phyloP scores from a whole-genome alignment of 768 basidiomycete species.

The Leccinum incarnatum region DNA sequence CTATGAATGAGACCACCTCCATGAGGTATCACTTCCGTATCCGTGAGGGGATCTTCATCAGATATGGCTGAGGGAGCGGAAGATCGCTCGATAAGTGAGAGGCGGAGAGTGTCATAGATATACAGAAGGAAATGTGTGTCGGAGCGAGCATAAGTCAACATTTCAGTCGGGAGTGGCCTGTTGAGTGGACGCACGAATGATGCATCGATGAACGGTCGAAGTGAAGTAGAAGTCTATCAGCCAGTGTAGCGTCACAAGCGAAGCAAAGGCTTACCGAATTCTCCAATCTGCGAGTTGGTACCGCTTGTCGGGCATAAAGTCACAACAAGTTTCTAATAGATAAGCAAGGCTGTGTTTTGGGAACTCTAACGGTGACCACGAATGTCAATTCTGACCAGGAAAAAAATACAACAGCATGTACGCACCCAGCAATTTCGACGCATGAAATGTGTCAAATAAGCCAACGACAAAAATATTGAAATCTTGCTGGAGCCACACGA shows the following conservation, averaged over 20 bases:
- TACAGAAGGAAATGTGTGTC: slow-evolving; percentile 95
- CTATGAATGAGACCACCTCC: slow-evolving; percentile 50
- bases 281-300: slow-evolving; percentile 99
- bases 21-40: slow-evolving; percentile 12
- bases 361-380: slow-evolving; percentile 50
- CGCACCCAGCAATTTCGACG: slow-evolving; percentile 78
- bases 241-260: not conserved
- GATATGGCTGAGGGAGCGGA: slow-evolving; percentile 29
- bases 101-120: slow-evolving; percentile 89
- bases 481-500: slow-evolving; percentile 95
- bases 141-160: slow-evolving; percentile 90
- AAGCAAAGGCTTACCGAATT: slow-evolving; percentile 55
- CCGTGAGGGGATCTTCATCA: slow-evolving; percentile 10
- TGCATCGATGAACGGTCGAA: not conserved
- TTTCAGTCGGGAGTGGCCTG: slow-evolving; percentile 80
- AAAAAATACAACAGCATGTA: not conserved
- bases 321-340: slow-evolving; percentile 84
- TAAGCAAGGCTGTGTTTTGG: slow-evolving; percentile 81
- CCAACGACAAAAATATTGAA: slow-evolving; percentile 93
- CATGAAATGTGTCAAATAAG: slow-evolving; percentile 97
- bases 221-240: not conserved
- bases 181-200: not conserved
- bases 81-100: slow-evolving; percentile 78
- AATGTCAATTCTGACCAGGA: not conserved
- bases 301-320: slow-evolving; percentile 89